Conservation (phyloP, 495 filamentous ascomycete genomes). For the Tuber calosporum region DNA sequence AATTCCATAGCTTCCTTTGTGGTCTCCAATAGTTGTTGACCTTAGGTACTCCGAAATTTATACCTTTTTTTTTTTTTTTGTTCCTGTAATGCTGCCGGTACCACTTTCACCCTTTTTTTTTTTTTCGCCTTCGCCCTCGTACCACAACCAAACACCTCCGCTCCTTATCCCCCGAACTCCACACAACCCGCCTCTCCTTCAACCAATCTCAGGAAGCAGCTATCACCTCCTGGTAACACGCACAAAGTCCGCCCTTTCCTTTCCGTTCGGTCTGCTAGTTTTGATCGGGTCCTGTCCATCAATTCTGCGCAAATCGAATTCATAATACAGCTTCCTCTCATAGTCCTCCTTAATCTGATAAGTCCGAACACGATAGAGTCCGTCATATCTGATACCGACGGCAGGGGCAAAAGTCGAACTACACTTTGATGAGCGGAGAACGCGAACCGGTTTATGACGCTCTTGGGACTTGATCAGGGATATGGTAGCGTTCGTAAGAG, state of each 20-base stretch:
- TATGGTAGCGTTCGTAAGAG: constrained; percentile 42
- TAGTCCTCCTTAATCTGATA: constrained; percentile 33
- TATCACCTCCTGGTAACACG: constrained; percentile 15
- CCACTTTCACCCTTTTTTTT: background rate
- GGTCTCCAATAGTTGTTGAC: background rate
- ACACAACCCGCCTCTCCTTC: background rate
- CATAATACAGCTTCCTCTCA: constrained; percentile 42
- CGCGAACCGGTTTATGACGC: constrained; percentile 45
- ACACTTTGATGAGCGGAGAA: constrained; percentile 44
- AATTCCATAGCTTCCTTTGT: background rate
- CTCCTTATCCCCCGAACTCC: background rate
- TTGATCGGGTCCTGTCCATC: constrained; percentile 39
- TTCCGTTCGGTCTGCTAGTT: constrained; percentile 8
- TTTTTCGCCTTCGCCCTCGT: background rate
- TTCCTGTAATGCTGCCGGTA: background rate
- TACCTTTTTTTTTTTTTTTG: background rate
- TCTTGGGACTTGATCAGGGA: constrained; percentile 43
- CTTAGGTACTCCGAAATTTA: background rate
- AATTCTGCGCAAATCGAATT: constrained; percentile 46
- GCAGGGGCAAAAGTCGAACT: constrained; percentile 38
- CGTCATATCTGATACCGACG: constrained; percentile 51
- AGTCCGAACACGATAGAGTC: constrained; percentile 47
- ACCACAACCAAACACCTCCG: too few species aligned
- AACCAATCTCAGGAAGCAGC: background rate
- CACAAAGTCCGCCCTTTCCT: constrained; percentile 21